Evolutionary conservation across 179 eudicot genomes (phyloP).

Genomic region (Beta corolliflora): DNA sequence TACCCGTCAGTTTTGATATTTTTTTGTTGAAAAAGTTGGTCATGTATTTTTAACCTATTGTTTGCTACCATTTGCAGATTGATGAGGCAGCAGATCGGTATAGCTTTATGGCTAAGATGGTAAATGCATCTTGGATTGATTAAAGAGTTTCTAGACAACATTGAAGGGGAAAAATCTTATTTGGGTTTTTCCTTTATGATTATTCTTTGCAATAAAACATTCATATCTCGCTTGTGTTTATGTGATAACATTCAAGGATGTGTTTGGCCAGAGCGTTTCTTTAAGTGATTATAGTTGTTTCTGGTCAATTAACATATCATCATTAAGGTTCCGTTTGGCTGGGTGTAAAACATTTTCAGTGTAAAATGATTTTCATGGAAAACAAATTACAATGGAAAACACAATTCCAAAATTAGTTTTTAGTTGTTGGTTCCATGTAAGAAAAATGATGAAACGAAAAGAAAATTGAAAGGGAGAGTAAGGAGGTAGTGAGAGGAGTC

Average conservation of each 20-base stretch:
- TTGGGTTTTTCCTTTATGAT: not conserved
- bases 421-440: no score
- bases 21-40: not conserved
- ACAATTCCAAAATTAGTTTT: no score
- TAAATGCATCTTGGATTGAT: conserved; percentile 78
- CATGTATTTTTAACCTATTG: not conserved
- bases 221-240: not conserved
- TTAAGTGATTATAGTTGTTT: not conserved
- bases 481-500: no score
- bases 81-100: conserved; percentile 84
- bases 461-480: no score
- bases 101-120: conserved; percentile 80
- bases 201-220: not conserved
- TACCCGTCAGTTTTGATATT: not conserved
- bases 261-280: not conserved
- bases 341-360: no score
- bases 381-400: no score
- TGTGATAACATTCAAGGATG: not conserved
- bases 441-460: no score
- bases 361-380: no score
- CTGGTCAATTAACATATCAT: no score
- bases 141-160: not conserved
- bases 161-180: not conserved
- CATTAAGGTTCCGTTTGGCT: no score
- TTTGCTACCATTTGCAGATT: conserved; percentile 48